Base-by-base conservation (phyloP, 768 basidiomycete species). In the Auricularia sp. region DNA sequence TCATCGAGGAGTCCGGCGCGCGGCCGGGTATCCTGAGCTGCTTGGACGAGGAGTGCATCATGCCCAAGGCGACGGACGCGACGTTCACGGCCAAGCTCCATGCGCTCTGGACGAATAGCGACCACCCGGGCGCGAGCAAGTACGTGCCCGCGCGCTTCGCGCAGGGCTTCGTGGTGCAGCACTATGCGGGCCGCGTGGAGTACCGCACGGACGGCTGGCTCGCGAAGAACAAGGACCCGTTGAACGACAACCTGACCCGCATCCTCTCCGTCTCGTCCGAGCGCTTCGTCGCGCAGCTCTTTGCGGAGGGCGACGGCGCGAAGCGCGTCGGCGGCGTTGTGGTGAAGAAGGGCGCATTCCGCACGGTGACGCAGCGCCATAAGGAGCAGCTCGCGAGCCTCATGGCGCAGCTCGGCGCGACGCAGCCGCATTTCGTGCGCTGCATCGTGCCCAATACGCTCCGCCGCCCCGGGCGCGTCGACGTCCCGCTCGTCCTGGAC, bases 141-240 rank as follows among this genome's bases (percentile, higher is more conserved):
- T 98, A 95, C 73, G 84, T 87, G 66, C 85, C 93, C 0, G 82
- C 92, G 3, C 81, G 94, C 7, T 95, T 98, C 72, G 89, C 91
- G 36, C 92, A 93, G 71, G 72, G 72, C 56, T 99, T 99, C 79
- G 85, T 93, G 69, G 84, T 99, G 61, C 86, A 92, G 66, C 97
- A 99, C 72, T 98, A 98, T 71, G 97, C 97, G 1, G 97, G 94
- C 36, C 90, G 86, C 69, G 97, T 99, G 70, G 95, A 98, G 70
- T 99, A 99, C 71, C 84, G 88, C 35, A 98, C 94, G 2, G 87
- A 92, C 44, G 92, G 94, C 16, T 99, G 97, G 97, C 78, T 99
- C 69, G 95, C 96, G 79, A 99, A 98, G 86, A 99, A 99, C 81
- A 97, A 97, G 77, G 97, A 99, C 70, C 97, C 97, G 0, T 78